phyloP scores from a whole-genome alignment of 1,284 basidiomycete species.

The Polyporus tsugae region DNA sequence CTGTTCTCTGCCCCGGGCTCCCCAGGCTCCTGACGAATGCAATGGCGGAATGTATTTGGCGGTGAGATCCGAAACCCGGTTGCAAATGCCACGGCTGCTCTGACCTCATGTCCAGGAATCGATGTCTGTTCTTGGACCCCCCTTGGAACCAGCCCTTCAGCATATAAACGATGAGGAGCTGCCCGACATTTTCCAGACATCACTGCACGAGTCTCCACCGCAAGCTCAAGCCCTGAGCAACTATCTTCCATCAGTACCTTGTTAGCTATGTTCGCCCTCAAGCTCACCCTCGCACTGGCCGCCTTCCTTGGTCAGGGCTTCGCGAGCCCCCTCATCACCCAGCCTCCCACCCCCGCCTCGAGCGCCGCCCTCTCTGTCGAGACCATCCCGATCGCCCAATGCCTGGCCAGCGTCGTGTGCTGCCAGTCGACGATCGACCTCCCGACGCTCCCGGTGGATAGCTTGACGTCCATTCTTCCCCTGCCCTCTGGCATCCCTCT shows the following conservation, averaged over 20 bases:
- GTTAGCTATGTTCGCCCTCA: neutral
- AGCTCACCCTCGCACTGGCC: conserved; percentile 5
- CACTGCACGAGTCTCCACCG: neutral
- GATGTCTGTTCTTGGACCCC: neutral
- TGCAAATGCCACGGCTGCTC: neutral
- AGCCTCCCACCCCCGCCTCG: conserved; percentile 12
- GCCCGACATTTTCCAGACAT: neutral
- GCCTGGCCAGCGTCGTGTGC: conserved; percentile 24
- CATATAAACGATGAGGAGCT: neutral
- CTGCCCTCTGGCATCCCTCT: conserved; percentile 19
- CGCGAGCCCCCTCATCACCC: conserved; percentile 25
- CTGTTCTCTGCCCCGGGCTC: neutral
- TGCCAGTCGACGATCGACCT: conserved; percentile 25
- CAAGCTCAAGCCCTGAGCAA: neutral
- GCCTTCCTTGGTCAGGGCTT: conserved; percentile 8
- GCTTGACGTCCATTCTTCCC: conserved; percentile 18
- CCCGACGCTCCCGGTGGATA: conserved; percentile 13
- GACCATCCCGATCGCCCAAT: conserved; percentile 68
- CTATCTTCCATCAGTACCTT: neutral
- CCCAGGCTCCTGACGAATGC: neutral
- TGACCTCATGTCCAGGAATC: neutral
- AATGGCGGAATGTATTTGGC: neutral
- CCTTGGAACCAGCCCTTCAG: neutral
- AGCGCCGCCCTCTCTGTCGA: conserved; percentile 56
- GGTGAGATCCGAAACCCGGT: neutral